phyloP scores from a whole-genome alignment of 2,329 filamentous ascomycete species.

The Myriosclerotinia duriaeana region DNA sequence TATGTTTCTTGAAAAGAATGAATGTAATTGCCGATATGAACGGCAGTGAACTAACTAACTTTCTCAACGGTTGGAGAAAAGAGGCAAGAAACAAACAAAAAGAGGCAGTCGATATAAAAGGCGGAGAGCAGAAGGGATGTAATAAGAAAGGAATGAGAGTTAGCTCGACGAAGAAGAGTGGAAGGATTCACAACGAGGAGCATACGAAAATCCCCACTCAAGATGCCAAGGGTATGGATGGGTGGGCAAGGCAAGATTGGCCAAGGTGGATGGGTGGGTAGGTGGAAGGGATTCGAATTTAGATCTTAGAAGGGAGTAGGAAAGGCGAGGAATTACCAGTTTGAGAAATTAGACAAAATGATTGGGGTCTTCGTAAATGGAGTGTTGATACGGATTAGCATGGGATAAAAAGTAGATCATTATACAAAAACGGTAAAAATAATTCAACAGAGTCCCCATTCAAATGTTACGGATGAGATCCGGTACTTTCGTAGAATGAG shows the following conservation, averaged over 20 bases:
- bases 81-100: slow-evolving; percentile 15
- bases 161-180: not conserved
- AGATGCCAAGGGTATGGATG: slow-evolving; percentile 15
- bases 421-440: too few species aligned
- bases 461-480: too few species aligned
- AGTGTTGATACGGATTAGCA: too few species aligned
- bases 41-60: not conserved
- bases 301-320: not conserved
- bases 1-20: slow-evolving; percentile 16
- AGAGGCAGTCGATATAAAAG: too few species aligned
- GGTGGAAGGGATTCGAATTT: not conserved
- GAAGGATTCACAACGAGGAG: slow-evolving; percentile 12
- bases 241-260: not conserved
- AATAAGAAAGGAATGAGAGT: slow-evolving; percentile 1
- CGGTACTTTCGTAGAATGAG: too few species aligned
- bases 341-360: too few species aligned
- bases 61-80: not conserved
- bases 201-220: slow-evolving; percentile 3
- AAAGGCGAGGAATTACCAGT: not conserved
- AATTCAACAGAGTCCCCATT: too few species aligned
- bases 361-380: too few species aligned
- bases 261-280: not conserved
- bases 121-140: not conserved
- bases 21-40: slow-evolving; percentile 1
- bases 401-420: too few species aligned